These are phyloP conservation scores for Wickerhamomyces sp. DNA, from an alignment of 1,139 yeast genomes.

Conservation along the genomic window DNA sequence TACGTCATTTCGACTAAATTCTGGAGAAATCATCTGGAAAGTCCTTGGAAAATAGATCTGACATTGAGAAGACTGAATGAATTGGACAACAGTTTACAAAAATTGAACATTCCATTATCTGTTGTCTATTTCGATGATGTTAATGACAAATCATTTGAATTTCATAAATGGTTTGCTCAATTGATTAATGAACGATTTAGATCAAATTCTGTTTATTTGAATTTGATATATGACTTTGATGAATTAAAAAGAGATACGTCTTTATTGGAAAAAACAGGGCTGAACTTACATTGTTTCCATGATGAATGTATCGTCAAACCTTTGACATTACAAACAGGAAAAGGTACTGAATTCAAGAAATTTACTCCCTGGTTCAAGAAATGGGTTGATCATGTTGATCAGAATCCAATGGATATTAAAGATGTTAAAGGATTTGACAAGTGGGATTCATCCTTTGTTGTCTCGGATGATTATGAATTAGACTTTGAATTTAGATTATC, in stretches of 20 bases:
- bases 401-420: conserved; percentile 10
- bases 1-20: conserved; percentile 39
- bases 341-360: conserved; percentile 45
- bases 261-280: conserved; percentile 20
- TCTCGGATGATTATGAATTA: conserved; percentile 7
- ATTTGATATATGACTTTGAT: conserved; percentile 48
- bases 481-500: conserved; percentile 10
- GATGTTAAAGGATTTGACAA: conserved; percentile 7
- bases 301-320: conserved; percentile 49
- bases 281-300: conserved; percentile 32
- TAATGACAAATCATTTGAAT: conserved; percentile 20
- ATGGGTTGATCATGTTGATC: conserved; percentile 36
- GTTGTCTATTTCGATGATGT: conserved; percentile 31
- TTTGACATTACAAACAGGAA: conserved; percentile 36
- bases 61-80: conserved; percentile 31
- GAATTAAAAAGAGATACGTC: conserved; percentile 39
- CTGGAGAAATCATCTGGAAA: conserved; percentile 37
- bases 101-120: conserved; percentile 38
- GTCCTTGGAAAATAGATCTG: conserved; percentile 40
- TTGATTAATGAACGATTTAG: conserved; percentile 24
- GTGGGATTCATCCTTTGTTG: conserved; percentile 8
- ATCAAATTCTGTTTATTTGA: conserved; percentile 35
- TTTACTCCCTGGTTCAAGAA: conserved; percentile 51
- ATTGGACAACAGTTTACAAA: conserved; percentile 29
- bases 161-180: conserved; percentile 25